Evolutionary conservation across 2,329 filamentous ascomycete genomes (phyloP).

Genomic region (Calonectria crousiana): DNA sequence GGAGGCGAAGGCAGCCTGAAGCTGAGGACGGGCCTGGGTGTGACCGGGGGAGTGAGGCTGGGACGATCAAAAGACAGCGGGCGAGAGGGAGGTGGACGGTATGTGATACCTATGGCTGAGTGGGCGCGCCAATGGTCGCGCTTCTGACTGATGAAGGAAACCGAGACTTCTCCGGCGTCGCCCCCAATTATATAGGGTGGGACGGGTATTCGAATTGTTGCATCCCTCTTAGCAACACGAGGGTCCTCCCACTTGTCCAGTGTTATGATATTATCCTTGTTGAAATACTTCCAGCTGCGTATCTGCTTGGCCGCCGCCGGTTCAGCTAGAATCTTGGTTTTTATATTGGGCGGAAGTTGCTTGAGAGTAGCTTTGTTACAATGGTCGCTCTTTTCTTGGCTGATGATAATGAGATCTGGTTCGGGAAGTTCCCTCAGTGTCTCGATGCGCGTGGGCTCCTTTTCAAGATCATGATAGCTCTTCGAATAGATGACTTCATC

Average conservation of each 20-base stretch:
- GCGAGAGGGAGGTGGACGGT: conserved; percentile 65
- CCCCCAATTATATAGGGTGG: conserved; percentile 65
- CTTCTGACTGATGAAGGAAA: conserved; percentile 74
- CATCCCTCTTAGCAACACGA: conserved; percentile 47
- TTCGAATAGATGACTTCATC: conserved; percentile 52
- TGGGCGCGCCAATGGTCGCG: conserved; percentile 72
- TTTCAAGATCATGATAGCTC: conserved; percentile 61
- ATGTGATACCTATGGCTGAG: conserved; percentile 79
- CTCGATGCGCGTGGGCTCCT: conserved; percentile 67
- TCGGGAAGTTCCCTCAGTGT: conserved; percentile 59
- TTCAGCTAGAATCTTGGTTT: conserved; percentile 75
- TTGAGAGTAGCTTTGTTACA: conserved; percentile 78
- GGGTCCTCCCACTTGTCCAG: conserved; percentile 62
- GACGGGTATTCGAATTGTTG: conserved; percentile 62
- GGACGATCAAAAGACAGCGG: conserved; percentile 34
- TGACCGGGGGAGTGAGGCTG: conserved; percentile 30
- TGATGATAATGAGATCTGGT: conserved; percentile 61
- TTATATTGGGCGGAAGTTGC: conserved; percentile 67
- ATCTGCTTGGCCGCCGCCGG: conserved; percentile 75
- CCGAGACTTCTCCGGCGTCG: conserved; percentile 74
- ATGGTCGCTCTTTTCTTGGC: conserved; percentile 69
- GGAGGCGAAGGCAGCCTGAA: conserved; percentile 25
- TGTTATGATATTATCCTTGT: conserved; percentile 59
- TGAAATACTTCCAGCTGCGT: conserved; percentile 76
- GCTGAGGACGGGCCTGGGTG: conserved; percentile 18